Conservation (phyloP, 257 asterid species). For the Dorcoceras hygrometricum region DNA sequence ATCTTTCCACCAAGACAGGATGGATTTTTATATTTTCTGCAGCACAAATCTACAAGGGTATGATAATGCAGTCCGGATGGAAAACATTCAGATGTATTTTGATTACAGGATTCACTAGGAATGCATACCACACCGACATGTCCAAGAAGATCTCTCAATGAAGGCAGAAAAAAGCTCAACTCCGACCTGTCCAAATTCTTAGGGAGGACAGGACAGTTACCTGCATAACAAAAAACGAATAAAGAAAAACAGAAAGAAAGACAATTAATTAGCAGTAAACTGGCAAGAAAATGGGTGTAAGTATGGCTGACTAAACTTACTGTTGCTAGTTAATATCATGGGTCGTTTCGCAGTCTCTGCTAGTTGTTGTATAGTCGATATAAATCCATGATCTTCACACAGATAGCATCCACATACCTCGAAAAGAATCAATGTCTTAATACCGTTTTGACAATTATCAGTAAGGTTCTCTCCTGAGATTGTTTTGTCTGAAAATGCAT, state of each 20-base stretch:
- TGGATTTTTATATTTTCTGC: constrained; percentile 57
- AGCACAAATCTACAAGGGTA: constrained; percentile 63
- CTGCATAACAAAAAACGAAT: constrained; percentile 33
- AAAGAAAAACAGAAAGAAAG: constrained; percentile 14
- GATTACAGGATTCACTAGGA: constrained; percentile 16
- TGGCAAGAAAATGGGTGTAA: constrained; percentile 9
- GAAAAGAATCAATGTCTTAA: constrained; percentile 75
- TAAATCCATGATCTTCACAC: constrained; percentile 79
- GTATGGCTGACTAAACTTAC: constrained; percentile 39
- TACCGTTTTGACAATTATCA: constrained; percentile 38
- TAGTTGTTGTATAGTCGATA: constrained; percentile 79
- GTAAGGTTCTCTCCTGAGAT: constrained; percentile 31
- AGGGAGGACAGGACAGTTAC: constrained; percentile 72
- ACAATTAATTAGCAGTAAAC: constrained; percentile 19
- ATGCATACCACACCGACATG: constrained; percentile 58
- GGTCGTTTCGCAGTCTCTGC: constrained; percentile 92
- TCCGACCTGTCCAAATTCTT: constrained; percentile 72
- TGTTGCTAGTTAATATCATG: constrained; percentile 89
- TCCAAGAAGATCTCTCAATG: constrained; percentile 53
- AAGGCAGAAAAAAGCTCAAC: constrained; percentile 59
- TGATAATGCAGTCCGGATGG: constrained; percentile 25
- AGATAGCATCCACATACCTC: constrained; percentile 94
- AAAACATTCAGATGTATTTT: constrained; percentile 8
- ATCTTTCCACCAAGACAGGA: constrained; percentile 66
- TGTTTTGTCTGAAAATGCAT: constrained; percentile 28